Percentiles rank a stretch among this genome's conserved stretches.
Evolutionary conservation across 441 rosid species (phyloP).

Genomic region (Croton setiger): DNA sequence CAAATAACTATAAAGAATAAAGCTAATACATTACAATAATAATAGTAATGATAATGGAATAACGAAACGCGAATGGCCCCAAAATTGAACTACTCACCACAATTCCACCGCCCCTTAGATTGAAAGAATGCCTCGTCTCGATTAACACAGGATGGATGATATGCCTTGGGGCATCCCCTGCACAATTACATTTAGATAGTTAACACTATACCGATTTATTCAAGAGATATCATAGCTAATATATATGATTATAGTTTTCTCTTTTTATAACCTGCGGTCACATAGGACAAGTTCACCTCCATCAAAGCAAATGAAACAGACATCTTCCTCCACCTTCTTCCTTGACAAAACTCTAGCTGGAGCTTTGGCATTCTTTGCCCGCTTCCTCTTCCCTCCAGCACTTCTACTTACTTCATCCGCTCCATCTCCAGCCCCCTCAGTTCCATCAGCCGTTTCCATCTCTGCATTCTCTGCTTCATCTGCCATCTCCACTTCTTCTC

Average conservation of each 20-base stretch:
- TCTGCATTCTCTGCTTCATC: constrained; percentile 28
- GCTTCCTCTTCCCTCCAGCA: constrained; percentile 68
- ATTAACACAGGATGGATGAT: constrained; percentile 84
- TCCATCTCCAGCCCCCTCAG: constrained; percentile 38
- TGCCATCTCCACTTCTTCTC: constrained; percentile 36
- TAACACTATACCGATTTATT: constrained; percentile 17
- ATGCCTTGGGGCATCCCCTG: constrained; percentile 98
- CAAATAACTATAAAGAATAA: too few species aligned
- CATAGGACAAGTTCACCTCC: constrained; percentile 94
- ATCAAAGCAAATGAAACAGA: constrained; percentile 95
- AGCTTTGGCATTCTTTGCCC: constrained; percentile 48
- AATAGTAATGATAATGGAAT: too few species aligned
- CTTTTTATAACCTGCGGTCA: constrained; percentile 73
- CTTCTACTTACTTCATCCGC: constrained; percentile 46
- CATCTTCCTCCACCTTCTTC: constrained; percentile 93
- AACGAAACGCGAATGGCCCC: too few species aligned
- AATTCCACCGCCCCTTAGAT: constrained; percentile 84
- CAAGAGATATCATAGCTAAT: background rate
- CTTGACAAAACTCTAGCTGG: constrained; percentile 38
- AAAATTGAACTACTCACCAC: constrained; percentile 57
- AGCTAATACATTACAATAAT: too few species aligned
- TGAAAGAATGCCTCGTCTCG: constrained; percentile 85
- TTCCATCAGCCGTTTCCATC: constrained; percentile 35
- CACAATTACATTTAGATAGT: constrained; percentile 13
- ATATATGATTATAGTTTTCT: background rate